Evolutionary conservation across 1,284 basidiomycete species (phyloP), one percentile per base, ranked within the genome.

Genomic region (Pseudozyma sp.): DNA sequence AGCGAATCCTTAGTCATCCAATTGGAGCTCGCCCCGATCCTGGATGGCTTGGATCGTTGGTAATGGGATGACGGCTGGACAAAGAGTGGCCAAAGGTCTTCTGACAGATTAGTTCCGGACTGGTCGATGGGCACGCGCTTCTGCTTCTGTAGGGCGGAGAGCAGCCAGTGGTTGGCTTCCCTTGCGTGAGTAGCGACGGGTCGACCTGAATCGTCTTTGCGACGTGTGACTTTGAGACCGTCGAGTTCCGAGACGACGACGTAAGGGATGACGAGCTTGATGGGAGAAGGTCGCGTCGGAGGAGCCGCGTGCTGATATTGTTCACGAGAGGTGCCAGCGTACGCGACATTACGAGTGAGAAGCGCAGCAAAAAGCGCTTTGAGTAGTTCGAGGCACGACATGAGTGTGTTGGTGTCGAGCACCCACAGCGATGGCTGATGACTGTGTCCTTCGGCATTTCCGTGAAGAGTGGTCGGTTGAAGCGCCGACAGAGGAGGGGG

Each of bases 341-440:
- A 50, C 5, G 73, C 60, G 3, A 68, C 61, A 36, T 68, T 71
- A 13, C 54, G 68, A n/a, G 65, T 70, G 44, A 68, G 51, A 42
- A 74, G 65, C 38, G 71, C 52, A 13, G 71, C 71, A 44, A 74
- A 69, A 18, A 77, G 67, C 5, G 75, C 63, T 44, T 75, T 70
- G 52, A 77, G 68, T 39, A 77, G 48, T 5, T 59, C 63, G 40
- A 77, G 66, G 39, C 67, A 62, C 6, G 69, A 70, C 57, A 77
- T 55, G 51, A 77, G 71, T 13, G 69, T 71, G 53, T 77, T 77
- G 12, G 71, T 77, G 38, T 70, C 71, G 31, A 77, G 60, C 34
- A 77, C 70, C 68, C 70, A 71, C 4, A 77, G 58, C 2, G 71
- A 75, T 19, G 58, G 67, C 11, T 38, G 44, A 38, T 59, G 62